Base-by-base conservation (phyloP, 2,329 filamentous ascomycete species). In the Colletotrichum shisoi region DNA sequence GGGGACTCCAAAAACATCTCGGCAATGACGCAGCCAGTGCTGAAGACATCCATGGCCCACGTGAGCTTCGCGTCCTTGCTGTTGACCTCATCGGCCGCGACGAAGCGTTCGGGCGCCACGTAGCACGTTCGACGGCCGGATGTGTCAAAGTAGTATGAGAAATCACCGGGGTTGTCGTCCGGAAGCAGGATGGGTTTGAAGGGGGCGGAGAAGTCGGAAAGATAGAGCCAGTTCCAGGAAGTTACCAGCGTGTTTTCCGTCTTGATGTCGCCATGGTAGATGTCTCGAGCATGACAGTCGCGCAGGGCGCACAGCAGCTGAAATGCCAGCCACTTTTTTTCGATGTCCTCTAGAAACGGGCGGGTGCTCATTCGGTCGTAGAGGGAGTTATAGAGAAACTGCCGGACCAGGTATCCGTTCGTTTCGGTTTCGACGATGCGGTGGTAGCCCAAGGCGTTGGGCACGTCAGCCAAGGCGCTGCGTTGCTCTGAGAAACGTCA, bases 41-140 rank as follows among this genome's bases (percentile, higher is more conserved):
- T 98, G 81, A 99, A 99, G 42, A 99, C 90, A 76, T 99, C 95
- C 96, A 99, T 99, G 44, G 95, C 94, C 94, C 94, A 97, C 4
- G 85, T 89, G 73, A 89, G 79, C 80, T 87, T 82, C 76, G 87
- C 77, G 62, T 82, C 78, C 44, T 84, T 85, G 56, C 89, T 86
- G 7, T 88, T 84, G 21, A 87, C 85, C 71, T 90, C 87, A 24
- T 88, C 89, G 3, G 90, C 84, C 4, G 88, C 87, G 19, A 95
- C 83, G 76, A 99, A 99, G 48, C 95, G 85, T 77, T 99, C 96
- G 1, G 95, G 95, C 0, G 96, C 96, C 34, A 99, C 83, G 74
- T 99, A 98, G 79, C 95, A 99, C 4, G 93, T 97, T 60, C 95
- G 86, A 62, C 94, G 87, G 7, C 93, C 93, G 4, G 94, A 96